Conservation (phyloP, 257 asterid genomes). For the Solanum sparsipilum region DNA sequence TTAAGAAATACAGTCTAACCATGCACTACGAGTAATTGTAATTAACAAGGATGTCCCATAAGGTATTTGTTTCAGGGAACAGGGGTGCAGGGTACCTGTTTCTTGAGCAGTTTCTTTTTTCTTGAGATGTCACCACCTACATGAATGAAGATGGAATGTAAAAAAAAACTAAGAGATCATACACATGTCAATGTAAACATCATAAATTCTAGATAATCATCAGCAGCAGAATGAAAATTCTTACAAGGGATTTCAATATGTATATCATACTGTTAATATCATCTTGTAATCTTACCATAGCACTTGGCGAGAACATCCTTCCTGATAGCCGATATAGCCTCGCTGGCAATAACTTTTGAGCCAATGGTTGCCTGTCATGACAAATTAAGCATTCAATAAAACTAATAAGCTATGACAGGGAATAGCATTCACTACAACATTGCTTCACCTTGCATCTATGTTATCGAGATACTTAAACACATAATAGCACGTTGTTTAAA, state of each 20-base stretch:
- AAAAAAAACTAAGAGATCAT: not conserved
- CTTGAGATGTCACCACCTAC: constrained; percentile 92
- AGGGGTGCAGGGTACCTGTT: constrained; percentile 44
- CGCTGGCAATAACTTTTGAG: constrained; percentile 95
- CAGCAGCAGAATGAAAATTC: not conserved
- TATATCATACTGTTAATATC: not conserved
- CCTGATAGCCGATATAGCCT: constrained; percentile 90
- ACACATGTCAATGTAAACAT: not conserved
- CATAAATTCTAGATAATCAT: not conserved
- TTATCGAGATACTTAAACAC: not conserved
- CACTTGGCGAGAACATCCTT: constrained; percentile 98
- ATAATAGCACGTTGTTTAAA: not conserved
- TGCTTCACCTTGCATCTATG: not conserved
- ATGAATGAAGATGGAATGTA: not conserved
- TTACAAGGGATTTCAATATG: not conserved
- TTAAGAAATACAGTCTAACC: not conserved
- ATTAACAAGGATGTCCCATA: not conserved
- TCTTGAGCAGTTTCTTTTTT: constrained; percentile 84
- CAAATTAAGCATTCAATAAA: not conserved
- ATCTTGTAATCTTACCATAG: constrained; percentile 56
- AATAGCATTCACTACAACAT: not conserved
- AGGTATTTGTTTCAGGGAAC: not conserved
- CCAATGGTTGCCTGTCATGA: constrained; percentile 83
- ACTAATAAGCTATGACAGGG: not conserved
- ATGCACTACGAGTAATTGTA: not conserved